Percentiles rank a stretch among this genome's conserved stretches.
phyloP scores from a whole-genome alignment of 2,329 filamentous ascomycete genomes.

The Phialemoniopsis sp. region DNA sequence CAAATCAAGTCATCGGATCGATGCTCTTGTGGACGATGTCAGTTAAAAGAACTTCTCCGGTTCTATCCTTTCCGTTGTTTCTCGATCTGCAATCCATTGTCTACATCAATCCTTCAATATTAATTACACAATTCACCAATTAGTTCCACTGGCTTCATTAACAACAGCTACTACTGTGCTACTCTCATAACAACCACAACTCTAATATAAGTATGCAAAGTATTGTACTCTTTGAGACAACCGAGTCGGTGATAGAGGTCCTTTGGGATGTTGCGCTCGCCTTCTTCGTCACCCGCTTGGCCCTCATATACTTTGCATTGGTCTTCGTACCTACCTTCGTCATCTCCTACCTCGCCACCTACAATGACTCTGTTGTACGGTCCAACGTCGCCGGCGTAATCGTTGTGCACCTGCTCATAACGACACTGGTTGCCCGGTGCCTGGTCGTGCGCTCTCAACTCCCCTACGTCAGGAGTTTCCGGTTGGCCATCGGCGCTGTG shows the following conservation, averaged over 20 bases:
- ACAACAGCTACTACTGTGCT: neutral
- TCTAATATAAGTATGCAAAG: slow-evolving; percentile 1
- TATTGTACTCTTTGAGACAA: slow-evolving; percentile 20
- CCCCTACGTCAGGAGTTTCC: slow-evolving; percentile 18
- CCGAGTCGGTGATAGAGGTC: slow-evolving; percentile 26
- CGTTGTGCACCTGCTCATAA: slow-evolving; percentile 6
- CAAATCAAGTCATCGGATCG: slow-evolving; percentile 21
- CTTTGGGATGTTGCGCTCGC: slow-evolving; percentile 30
- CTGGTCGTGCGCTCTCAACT: slow-evolving; percentile 19
- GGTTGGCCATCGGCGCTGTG: slow-evolving; percentile 21
- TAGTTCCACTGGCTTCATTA: slow-evolving; percentile 12
- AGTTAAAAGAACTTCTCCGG: too few relatives aligned
- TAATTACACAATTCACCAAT: too few relatives aligned
- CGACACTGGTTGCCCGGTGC: slow-evolving; percentile 15
- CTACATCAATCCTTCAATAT: too few relatives aligned
- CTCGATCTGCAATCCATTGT: too few relatives aligned
- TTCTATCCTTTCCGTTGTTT: too few relatives aligned
- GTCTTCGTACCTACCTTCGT: slow-evolving; percentile 10
- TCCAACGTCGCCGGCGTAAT: slow-evolving; percentile 1
- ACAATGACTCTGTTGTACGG: slow-evolving; percentile 4
- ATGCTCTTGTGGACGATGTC: neutral
- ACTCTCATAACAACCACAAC: neutral
- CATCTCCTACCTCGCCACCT: slow-evolving; percentile 9
- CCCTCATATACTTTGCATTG: slow-evolving; percentile 21
- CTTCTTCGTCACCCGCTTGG: slow-evolving; percentile 25